A percentile compares a stretch with the other conserved stretches of the same genome.
phyloP scores from a whole-genome alignment of 2,329 filamentous ascomycete species.

The Alternaria gaisen region DNA sequence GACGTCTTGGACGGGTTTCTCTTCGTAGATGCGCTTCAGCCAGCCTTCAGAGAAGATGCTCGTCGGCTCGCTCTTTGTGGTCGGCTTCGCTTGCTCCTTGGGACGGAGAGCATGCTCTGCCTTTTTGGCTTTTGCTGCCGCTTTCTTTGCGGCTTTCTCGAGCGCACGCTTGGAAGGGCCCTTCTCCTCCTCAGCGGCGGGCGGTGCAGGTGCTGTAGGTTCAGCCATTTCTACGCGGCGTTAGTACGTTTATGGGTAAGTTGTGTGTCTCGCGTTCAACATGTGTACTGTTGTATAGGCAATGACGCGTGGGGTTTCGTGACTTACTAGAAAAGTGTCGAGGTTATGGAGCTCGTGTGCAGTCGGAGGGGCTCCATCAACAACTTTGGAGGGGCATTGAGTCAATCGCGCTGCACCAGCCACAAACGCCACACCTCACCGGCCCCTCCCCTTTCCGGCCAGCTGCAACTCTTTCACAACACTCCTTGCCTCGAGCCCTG shows the following conservation, averaged over 20 bases:
- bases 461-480: neutral
- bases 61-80: conserved; percentile 38
- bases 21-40: conserved; percentile 60
- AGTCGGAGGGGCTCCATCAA: conserved; percentile 23
- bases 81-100: conserved; percentile 49
- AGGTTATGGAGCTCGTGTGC: conserved; percentile 22
- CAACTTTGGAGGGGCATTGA: conserved; percentile 34
- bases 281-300: neutral
- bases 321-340: conserved; percentile 6
- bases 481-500: neutral
- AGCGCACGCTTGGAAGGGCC: conserved; percentile 58
- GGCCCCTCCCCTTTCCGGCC: neutral
- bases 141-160: conserved; percentile 61
- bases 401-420: conserved; percentile 32
- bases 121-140: conserved; percentile 55
- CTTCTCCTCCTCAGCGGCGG: conserved; percentile 44
- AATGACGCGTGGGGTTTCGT: neutral
- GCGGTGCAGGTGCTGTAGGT: conserved; percentile 25
- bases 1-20: conserved; percentile 58
- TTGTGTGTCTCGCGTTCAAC: neutral
- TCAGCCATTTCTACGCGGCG: conserved; percentile 35
- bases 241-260: neutral
- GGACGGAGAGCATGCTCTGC: conserved; percentile 54
- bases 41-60: conserved; percentile 60
- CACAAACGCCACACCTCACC: conserved; percentile 23